Evolutionary conservation across 805 yeast genomes (phyloP), one percentile per base, ranked within the genome.

Genomic region (Metschnikowia lochheadii): DNA sequence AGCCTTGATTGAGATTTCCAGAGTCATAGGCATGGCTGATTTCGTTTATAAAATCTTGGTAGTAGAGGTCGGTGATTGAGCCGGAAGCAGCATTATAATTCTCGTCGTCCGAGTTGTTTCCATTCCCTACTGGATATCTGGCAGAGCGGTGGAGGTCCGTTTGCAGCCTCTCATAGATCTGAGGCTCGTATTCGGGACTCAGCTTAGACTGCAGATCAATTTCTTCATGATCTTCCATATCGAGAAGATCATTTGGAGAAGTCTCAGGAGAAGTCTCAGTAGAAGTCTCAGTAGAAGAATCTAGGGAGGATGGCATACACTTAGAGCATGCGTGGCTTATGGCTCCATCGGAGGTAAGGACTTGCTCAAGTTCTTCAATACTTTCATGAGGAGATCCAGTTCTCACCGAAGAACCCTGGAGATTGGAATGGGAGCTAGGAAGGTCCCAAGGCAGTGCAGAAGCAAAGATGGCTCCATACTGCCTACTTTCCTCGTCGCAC

Each of bases 21-120:
- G 5, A 8, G 1, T 32, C 23, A 4, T 18, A 8, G 11, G 26
- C 36, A 10, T 32, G 18, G 6, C 3, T 31, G 8, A 21, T 34
- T 7, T 35, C 46, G 13, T 11, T 23, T 3, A n/a, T n/a, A 8
- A 34, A 43, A 2, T 10, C 6, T 1, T 33, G 40, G 15, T 21
- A 43, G 14, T 21, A 5, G 13, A 18, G 15, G 5, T 35, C 26
- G 31, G 34, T 23, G 33, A 34, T 35, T 29, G 26, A 35, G n/a
- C 35, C 13, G 1, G 21, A 39, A 7, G 39, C 40, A 13, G 13
- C 23, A 13, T 32, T 13, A 17, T 23, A 44, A 33, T 44, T 23
- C 5, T 44, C 46, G 17, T 35, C 34, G 18, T 44, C 46, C 20
- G 46, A 44, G 40, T 44, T 44, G 40, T 44, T 44, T 5, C 46